Evolutionary conservation across 2,329 filamentous ascomycete species (phyloP), one percentile per base, ranked within the genome.

Genomic region (Escovopsis weberi): DNA sequence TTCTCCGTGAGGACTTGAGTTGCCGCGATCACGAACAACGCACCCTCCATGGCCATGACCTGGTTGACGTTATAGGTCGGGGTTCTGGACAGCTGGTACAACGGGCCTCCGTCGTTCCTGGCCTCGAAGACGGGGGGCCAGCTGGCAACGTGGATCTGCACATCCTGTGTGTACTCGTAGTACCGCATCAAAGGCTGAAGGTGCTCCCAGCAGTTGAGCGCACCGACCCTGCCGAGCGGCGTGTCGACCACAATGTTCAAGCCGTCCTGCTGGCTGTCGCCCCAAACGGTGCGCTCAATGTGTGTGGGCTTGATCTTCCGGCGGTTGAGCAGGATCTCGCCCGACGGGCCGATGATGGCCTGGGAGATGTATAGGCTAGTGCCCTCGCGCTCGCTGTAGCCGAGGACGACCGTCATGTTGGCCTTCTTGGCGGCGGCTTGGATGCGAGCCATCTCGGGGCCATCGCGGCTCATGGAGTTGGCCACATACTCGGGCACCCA

Each of bases 151-250:
- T 53, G 51, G 9, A 53, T 52, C 32, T 53, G 44, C 12, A 45
- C 50, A 10, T 43, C 34, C 23, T 53, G 51, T 2, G 47, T 41
- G 11, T 48, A 48, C 12, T 45, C 45, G 38, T 50, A 43, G 42
- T 47, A 52, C 18, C 48, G 44, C 23, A 48, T 39, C 28, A 48
- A 28, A 23, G 50, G 42, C 15, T 41, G 46, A 6, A 47, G 65
- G 43, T 76, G 66, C 50, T 73, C 68, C 67, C 67, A 74, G 54
- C 69, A 73, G 46, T 69, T 70, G 38, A 74, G 55, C 1, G 62
- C 64, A 1, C 71, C 72, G 9, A 74, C 62, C 9, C 65, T 66
- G 23, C 68, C 70, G 41, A 70, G 66, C 3, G 61, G 57, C 3
- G 65, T 64, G 23, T 67, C 59, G 9, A 65, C 61, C 0, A 74